Evolutionary conservation across 2,329 filamentous ascomycete species (phyloP).

Genomic region (Akanthomyces dipterigenus): DNA sequence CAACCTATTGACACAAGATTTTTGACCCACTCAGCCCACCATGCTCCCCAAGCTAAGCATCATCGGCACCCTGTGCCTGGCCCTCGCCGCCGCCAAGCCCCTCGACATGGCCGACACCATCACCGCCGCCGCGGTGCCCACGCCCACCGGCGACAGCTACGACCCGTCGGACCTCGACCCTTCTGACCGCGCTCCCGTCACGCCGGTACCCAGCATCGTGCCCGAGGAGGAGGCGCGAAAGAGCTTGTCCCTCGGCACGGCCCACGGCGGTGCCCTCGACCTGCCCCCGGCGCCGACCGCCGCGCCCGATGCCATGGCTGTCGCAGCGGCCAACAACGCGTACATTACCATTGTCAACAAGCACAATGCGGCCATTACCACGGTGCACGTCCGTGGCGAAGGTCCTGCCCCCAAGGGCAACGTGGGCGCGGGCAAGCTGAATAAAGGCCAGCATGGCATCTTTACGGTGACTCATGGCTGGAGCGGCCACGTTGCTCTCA

Average conservation of each 20-base stretch:
- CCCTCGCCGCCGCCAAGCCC: background rate
- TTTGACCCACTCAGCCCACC: background rate
- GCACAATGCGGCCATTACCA: background rate
- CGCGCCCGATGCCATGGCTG: background rate
- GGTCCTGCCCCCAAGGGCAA: background rate
- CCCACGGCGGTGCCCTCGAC: conserved; percentile 3
- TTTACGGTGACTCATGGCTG: conserved; percentile 7
- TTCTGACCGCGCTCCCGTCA: background rate
- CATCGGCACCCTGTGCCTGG: background rate
- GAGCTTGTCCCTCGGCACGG: conserved; percentile 1
- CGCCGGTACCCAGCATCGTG: background rate
- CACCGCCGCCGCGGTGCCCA: background rate
- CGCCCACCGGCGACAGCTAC: background rate
- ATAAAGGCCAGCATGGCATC: background rate
- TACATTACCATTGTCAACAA: background rate
- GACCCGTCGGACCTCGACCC: background rate
- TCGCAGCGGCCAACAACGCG: background rate
- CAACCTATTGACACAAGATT: background rate
- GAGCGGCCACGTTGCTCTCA: conserved; percentile 12
- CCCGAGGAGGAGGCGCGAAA: background rate
- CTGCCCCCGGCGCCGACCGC: conserved; percentile 1
- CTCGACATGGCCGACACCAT: background rate
- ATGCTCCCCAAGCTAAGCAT: background rate
- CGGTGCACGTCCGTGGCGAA: background rate
- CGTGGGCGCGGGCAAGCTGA: background rate